Conservation (phyloP, 2,329 filamentous ascomycete species). For the Trichoderma koningii region DNA sequence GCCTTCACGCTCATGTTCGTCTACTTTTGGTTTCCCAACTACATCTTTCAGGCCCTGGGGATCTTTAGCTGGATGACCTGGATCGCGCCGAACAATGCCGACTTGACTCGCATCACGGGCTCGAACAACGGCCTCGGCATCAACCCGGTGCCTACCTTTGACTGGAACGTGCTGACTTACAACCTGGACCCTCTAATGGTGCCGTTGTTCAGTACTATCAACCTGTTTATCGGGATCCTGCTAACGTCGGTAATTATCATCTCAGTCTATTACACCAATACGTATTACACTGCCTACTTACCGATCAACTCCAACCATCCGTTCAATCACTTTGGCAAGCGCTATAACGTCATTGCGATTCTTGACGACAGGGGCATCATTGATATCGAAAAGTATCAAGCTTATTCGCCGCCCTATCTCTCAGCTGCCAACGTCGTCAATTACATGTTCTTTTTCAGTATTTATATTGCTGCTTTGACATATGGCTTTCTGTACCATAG, state of each 20-base stretch:
- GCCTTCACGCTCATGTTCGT: constrained; percentile 50
- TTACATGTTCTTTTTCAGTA: constrained; percentile 33
- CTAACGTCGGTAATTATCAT: constrained; percentile 45
- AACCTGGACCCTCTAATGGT: constrained; percentile 43
- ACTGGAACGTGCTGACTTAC: constrained; percentile 45
- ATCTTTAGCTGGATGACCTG: constrained; percentile 59
- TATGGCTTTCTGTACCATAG: constrained; percentile 25
- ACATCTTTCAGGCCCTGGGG: constrained; percentile 50
- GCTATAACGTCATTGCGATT: constrained; percentile 38
- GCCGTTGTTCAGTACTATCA: constrained; percentile 45
- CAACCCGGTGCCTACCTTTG: constrained; percentile 44
- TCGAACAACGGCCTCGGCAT: constrained; percentile 45
- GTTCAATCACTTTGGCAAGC: constrained; percentile 46
- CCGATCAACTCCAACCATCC: constrained; percentile 49
- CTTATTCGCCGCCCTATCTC: constrained; percentile 50
- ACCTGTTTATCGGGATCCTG: constrained; percentile 41
- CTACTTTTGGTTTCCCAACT: constrained; percentile 57
- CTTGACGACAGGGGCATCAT: constrained; percentile 40
- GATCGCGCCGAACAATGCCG: constrained; percentile 51
- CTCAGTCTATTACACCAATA: constrained; percentile 47
- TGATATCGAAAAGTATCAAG: constrained; percentile 43
- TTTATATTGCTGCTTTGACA: constrained; percentile 19
- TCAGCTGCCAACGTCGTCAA: constrained; percentile 47
- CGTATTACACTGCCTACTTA: constrained; percentile 48
- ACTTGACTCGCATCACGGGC: constrained; percentile 46